Evolutionary conservation across 768 basidiomycete species (phyloP).

Genomic region (Cystofilobasidium capitatum): DNA sequence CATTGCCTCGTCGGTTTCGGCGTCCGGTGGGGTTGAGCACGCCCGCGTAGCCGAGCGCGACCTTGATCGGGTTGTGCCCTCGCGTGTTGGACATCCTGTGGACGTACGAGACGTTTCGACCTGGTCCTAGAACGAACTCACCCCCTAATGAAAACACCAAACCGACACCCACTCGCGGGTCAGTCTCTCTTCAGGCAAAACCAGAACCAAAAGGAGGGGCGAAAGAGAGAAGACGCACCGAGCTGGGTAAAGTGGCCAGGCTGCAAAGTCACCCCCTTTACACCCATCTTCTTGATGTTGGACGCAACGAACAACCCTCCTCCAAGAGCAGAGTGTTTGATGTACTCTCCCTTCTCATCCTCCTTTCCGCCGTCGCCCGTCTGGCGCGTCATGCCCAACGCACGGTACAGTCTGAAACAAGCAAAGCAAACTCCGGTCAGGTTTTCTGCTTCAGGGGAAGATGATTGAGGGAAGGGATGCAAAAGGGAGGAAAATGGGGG

Average conservation of each 20-base stretch:
- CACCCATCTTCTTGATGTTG: conserved; percentile 56
- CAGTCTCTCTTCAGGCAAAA: too few relatives aligned
- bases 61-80: conserved; percentile 62
- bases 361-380: conserved; percentile 46
- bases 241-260: conserved; percentile 57
- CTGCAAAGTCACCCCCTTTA: conserved; percentile 34
- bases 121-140: conserved; percentile 63
- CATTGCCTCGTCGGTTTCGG: conserved; percentile 31
- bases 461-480: not conserved
- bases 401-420: conserved; percentile 51
- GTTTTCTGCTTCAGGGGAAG: not conserved
- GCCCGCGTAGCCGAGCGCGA: conserved; percentile 59
- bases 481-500: not conserved
- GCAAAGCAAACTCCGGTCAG: not conserved
- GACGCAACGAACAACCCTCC: conserved; percentile 66
- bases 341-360: conserved; percentile 49
- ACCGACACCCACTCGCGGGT: not conserved
- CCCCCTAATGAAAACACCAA: conserved; percentile 53
- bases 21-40: conserved; percentile 30
- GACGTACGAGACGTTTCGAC: conserved; percentile 59
- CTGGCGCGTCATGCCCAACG: conserved; percentile 63
- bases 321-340: conserved; percentile 55
- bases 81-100: conserved; percentile 75
- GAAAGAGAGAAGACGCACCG: not conserved
- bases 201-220: not conserved